These are phyloP conservation scores for Kondoa malvinella DNA, from an alignment of 768 basidiomycete species.

Conservation along the genomic window DNA sequence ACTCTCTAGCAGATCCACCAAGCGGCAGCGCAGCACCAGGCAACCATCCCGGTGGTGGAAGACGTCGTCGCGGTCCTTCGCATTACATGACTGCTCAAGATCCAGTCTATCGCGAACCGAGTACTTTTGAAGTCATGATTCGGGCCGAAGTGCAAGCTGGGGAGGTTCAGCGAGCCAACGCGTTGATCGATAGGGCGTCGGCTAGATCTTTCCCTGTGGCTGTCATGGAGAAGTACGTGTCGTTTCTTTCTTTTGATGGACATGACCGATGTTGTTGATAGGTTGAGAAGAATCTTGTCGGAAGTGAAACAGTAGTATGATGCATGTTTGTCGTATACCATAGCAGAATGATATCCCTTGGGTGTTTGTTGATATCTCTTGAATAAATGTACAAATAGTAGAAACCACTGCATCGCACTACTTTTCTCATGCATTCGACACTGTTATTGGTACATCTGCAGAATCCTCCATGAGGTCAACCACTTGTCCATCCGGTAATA, in stretches of 20 bases:
- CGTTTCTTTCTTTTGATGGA: neutral
- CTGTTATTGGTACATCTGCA: neutral
- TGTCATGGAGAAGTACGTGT: slow-evolving; percentile 2
- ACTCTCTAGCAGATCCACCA: slow-evolving; percentile 58
- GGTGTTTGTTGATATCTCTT: no score
- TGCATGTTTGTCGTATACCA: no score
- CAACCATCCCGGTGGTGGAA: slow-evolving; percentile 42
- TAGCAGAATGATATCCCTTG: no score
- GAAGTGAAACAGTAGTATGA: no score
- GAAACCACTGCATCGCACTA: no score
- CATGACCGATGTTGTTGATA: neutral
- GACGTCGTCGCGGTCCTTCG: slow-evolving; percentile 30
- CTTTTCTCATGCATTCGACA: neutral
- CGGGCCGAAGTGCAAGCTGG: slow-evolving; percentile 70
- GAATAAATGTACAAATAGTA: no score
- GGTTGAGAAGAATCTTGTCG: no score
- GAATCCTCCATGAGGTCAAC: neutral
- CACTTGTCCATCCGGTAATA: neutral
- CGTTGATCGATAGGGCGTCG: slow-evolving; percentile 40
- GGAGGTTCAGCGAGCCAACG: slow-evolving; percentile 50
- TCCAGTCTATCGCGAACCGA: slow-evolving; percentile 78
- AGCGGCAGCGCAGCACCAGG: slow-evolving; percentile 70
- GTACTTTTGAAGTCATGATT: slow-evolving; percentile 92
- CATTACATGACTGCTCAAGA: slow-evolving; percentile 36
- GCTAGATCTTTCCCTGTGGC: slow-evolving; percentile 24